Conservation (phyloP, 78 protist species). For the Guillardia theta region DNA sequence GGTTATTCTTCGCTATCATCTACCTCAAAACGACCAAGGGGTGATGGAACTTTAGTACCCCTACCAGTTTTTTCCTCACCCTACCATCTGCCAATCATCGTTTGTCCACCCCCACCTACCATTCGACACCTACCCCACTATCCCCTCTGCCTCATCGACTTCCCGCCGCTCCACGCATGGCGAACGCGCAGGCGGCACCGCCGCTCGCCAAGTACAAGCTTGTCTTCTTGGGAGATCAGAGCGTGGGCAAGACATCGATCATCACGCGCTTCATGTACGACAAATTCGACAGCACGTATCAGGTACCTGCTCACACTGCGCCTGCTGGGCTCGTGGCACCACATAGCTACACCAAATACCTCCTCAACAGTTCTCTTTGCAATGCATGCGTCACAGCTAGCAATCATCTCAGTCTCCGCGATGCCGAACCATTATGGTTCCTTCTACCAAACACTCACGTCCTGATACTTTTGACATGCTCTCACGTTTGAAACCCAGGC, state of each 20-base stretch:
- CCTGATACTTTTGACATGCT: neutral
- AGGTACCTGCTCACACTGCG: conserved; percentile 59
- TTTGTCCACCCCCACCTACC: no score
- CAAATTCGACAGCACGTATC: conserved; percentile 90
- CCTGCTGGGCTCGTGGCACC: no score
- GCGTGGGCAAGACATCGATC: conserved; percentile 45
- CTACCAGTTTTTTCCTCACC: no score
- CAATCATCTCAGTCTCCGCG: neutral
- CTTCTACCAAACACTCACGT: neutral
- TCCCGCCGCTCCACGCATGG: no score
- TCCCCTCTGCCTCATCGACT: no score
- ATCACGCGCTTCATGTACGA: conserved; percentile 98
- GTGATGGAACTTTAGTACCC: no score
- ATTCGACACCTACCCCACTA: no score
- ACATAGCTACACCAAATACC: neutral
- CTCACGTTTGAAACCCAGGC: conserved; percentile 61
- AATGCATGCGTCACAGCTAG: neutral
- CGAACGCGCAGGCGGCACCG: no score
- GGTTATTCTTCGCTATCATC: no score
- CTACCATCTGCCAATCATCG: no score
- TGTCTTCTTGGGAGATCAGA: conserved; percentile 72
- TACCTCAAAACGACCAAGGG: no score
- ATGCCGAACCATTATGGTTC: no score
- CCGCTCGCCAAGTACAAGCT: conserved; percentile 76
- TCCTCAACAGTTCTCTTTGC: neutral